These are phyloP conservation scores for Plenodomus lindquistii DNA, from an alignment of 2,329 filamentous ascomycete species.

Conservation along the genomic window DNA sequence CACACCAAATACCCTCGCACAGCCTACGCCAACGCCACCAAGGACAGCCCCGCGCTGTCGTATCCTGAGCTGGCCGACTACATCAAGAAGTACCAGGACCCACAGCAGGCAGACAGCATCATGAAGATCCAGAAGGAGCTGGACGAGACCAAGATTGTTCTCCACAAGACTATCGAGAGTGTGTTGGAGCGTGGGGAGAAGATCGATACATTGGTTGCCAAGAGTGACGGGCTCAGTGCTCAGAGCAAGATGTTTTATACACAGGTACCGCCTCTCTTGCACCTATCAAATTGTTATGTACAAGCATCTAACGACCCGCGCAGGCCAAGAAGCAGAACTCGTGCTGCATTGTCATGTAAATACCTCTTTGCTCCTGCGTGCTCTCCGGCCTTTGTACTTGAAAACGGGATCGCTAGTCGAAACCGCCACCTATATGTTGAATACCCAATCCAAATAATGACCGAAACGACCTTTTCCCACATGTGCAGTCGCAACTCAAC, in stretches of 20 bases:
- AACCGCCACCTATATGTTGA: background rate
- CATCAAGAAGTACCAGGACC: conserved; percentile 79
- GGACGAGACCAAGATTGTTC: conserved; percentile 94
- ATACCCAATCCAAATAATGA: background rate
- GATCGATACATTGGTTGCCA: conserved; percentile 89
- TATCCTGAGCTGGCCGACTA: conserved; percentile 82
- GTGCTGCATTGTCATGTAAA: conserved; percentile 61
- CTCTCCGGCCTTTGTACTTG: background rate
- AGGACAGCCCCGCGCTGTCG: conserved; percentile 50
- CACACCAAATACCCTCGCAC: conserved; percentile 73
- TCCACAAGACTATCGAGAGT: conserved; percentile 95
- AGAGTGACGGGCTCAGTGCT: conserved; percentile 86
- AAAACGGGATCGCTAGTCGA: background rate
- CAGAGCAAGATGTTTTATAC: conserved; percentile 99
- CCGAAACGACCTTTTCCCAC: background rate
- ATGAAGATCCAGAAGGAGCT: conserved; percentile 95
- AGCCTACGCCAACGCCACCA: conserved; percentile 60
- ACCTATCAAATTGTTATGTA: background rate
- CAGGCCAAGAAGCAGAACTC: conserved; percentile 65
- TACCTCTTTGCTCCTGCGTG: background rate
- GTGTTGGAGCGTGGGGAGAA: conserved; percentile 91
- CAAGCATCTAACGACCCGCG: conserved; percentile 6
- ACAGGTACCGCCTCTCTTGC: conserved; percentile 54
- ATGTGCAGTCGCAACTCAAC: too few relatives aligned
- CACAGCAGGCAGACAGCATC: conserved; percentile 86